A percentile compares a stretch with the other conserved stretches of the same genome.
Conservation (phyloP, 1,139 yeast genomes). For the Arxiozyma bovina region DNA sequence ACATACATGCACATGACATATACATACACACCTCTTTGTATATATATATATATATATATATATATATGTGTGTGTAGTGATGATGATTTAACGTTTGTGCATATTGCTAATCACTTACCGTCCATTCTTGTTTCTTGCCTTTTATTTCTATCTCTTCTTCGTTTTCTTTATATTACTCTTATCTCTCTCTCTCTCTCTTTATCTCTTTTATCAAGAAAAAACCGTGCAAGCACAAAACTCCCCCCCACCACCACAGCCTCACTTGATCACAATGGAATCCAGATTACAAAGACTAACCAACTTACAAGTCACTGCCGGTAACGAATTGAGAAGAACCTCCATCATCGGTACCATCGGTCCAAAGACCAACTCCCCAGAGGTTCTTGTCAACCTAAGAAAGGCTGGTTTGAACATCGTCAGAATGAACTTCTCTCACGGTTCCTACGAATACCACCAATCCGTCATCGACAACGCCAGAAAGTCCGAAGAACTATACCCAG, state of each 20-base stretch:
- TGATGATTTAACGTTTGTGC: too few relatives aligned
- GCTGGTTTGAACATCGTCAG: conserved; percentile 96
- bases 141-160: neutral
- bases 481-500: conserved; percentile 82
- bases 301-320: conserved; percentile 72
- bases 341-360: conserved; percentile 98
- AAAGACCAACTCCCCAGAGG: conserved; percentile 85
- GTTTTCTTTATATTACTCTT: neutral
- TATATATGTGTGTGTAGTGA: too few relatives aligned
- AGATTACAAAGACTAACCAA: conserved; percentile 71
- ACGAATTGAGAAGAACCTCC: conserved; percentile 85
- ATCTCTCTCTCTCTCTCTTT: neutral
- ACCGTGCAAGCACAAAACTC: neutral
- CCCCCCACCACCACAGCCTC: conserved; percentile 1
- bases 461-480: conserved; percentile 94
- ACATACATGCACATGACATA: too few relatives aligned
- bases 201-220: neutral
- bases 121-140: neutral
- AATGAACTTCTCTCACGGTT: conserved; percentile 98
- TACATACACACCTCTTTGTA: too few relatives aligned
- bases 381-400: conserved; percentile 78
- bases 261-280: conserved; percentile 24
- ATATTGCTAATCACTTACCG: too few relatives aligned
- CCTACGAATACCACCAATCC: conserved; percentile 92
- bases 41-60: too few relatives aligned